Evolutionary conservation across 345 rosid species (phyloP).

Genomic region (Aquilaria malaccensis): DNA sequence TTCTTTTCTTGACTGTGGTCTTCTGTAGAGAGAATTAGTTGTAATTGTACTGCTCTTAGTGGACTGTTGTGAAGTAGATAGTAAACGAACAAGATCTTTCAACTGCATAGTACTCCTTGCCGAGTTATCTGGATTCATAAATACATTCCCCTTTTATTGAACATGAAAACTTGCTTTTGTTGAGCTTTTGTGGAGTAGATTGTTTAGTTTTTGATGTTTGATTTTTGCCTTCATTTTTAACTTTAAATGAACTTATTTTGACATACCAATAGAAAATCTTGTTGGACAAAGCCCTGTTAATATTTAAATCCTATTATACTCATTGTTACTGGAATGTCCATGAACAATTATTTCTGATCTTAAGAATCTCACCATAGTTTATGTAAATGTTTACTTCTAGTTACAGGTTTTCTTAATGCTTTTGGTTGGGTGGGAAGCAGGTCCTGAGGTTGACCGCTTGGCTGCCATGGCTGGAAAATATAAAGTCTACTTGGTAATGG

Average conservation of each 20-base stretch:
- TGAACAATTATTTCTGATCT: not conserved
- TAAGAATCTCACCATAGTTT: not conserved
- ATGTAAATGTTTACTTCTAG: not conserved
- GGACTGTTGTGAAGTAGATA: too few relatives aligned
- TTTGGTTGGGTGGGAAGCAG: conserved; percentile 22
- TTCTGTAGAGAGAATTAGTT: too few relatives aligned
- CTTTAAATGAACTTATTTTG: not conserved
- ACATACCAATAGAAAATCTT: not conserved
- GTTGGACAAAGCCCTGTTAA: too few relatives aligned
- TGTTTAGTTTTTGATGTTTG: too few relatives aligned
- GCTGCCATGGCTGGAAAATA: conserved; percentile 88
- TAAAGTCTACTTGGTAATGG: conserved; percentile 81
- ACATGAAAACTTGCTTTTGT: not conserved
- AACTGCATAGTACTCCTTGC: too few relatives aligned
- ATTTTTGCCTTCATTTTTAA: too few relatives aligned
- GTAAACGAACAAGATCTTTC: too few relatives aligned
- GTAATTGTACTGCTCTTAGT: too few relatives aligned
- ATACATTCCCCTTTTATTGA: too few relatives aligned
- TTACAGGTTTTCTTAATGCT: not conserved
- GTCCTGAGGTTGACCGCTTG: conserved; percentile 76
- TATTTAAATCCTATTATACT: too few relatives aligned
- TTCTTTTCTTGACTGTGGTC: not conserved
- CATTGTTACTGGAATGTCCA: not conserved
- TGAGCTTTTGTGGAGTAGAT: not conserved
- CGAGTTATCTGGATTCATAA: too few relatives aligned